Evolutionary conservation across 495 filamentous ascomycete species (phyloP).

Genomic region (Neurospora sp.): DNA sequence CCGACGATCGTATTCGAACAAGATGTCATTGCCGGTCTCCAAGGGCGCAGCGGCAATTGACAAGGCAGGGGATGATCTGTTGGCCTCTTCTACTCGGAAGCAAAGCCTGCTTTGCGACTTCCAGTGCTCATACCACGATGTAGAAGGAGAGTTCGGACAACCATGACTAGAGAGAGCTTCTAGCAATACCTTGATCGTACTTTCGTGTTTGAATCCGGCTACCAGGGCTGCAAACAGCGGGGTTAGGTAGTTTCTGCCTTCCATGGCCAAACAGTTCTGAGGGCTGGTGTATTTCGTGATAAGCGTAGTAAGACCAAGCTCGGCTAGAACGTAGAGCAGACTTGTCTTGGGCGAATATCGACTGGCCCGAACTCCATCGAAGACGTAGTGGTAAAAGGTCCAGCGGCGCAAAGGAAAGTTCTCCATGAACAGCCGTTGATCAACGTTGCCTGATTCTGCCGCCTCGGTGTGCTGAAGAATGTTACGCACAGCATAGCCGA

Average conservation of each 20-base stretch:
- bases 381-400: conserved; percentile 32
- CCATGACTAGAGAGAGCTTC: no score
- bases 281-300: no score
- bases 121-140: background rate
- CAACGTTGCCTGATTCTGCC: conserved; percentile 15
- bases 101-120: background rate
- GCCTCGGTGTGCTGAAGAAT: conserved; percentile 11
- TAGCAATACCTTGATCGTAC: no score
- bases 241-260: no score
- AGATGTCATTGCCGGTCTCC: background rate
- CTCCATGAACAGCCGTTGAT: conserved; percentile 31
- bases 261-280: no score
- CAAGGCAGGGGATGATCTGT: rapidly evolving
- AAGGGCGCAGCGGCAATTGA: background rate
- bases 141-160: no score
- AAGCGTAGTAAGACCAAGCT: no score
- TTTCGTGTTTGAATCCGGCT: no score
- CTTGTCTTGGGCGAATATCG: conserved; percentile 25
- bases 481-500: conserved; percentile 6
- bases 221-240: no score
- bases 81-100: background rate
- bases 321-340: conserved; percentile 18
- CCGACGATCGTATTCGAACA: background rate
- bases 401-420: conserved; percentile 24
- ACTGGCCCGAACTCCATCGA: conserved; percentile 9